Evolutionary conservation across 352 stramenopile species (phyloP).

Genomic region (Phytophthora nicotianae): DNA sequence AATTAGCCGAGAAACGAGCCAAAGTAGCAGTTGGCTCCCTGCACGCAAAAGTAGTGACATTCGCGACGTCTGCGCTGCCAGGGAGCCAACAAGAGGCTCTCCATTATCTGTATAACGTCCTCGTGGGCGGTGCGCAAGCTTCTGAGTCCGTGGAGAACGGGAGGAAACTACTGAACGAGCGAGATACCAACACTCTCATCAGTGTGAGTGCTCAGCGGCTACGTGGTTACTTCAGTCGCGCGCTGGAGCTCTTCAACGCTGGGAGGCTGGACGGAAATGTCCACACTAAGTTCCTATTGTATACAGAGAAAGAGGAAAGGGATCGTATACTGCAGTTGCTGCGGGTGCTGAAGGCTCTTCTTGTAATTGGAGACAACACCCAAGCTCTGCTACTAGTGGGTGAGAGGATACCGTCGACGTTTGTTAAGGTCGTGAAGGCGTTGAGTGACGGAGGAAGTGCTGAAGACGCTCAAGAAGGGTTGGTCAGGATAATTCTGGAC

Average conservation of each 20-base stretch:
- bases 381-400: conserved; percentile 47
- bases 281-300: conserved; percentile 13
- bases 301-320: conserved; percentile 6
- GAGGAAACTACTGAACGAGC: conserved; percentile 9
- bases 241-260: conserved; percentile 47
- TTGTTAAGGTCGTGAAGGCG: conserved; percentile 62
- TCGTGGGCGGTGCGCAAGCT: not conserved
- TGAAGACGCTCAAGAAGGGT: conserved; percentile 1
- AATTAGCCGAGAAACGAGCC: conserved; percentile 15
- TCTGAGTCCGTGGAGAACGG: not conserved
- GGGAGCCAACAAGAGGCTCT: conserved; percentile 14
- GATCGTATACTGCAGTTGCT: conserved; percentile 28
- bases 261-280: conserved; percentile 31
- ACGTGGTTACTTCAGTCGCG: conserved; percentile 32
- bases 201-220: conserved; percentile 47
- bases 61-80: conserved; percentile 12
- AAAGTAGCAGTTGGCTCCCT: not conserved
- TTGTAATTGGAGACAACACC: conserved; percentile 20
- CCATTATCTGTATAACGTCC: not conserved
- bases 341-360: conserved; percentile 31
- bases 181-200: conserved; percentile 25
- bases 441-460: conserved; percentile 15
- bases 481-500: conserved; percentile 32
- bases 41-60: conserved; percentile 23
- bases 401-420: conserved; percentile 56